Base-by-base conservation (phyloP, 257 asterid species). In the Anisodus acutangulus region DNA sequence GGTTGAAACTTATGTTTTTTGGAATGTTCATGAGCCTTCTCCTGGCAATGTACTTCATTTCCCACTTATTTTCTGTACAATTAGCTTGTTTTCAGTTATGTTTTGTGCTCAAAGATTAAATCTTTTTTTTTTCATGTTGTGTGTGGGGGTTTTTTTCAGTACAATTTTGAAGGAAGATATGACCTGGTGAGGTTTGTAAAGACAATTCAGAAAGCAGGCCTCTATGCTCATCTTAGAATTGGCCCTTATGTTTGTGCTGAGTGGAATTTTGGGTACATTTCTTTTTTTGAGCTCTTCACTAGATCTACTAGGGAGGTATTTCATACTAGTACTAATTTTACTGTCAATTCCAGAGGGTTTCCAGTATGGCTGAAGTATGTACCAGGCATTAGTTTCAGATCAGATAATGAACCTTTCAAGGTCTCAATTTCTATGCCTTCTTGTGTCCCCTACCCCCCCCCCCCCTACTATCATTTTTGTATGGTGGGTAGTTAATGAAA, bases 171-270 rank as follows among this genome's bases (percentile, higher is more conserved):
- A 78, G 88, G 88, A 68, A 83, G 88, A 66, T 76, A 86, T 67
- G 88, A 86, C 76, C 55, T 86, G 53, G 88, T 86, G 26, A 86
- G 88, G 82, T 86, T 86, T 55, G 19, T 86, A 7, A 86, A 58
- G 54, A 86, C 88, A 13, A 79, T 86, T 67, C 88, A 86, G 66
- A 83, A 67, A 78, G 88, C 88, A 63, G 88, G 88, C 43, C 84
- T 86, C 6, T 86, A 86, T 83, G 86, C 86, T 70, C 88, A 86
- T 83, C 86, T 86, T 19, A 37, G 88, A 72, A 83, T 86, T 66
- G 88, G 88, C 3, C 88, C 88, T 39, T 86, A 86, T 83, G 88
- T 86, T 68, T 86, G 88, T 83, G 88, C 86, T 16, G 88, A 86
- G 41, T 86, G 88, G 88, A 86, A 86, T 66, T 86, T 86, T 68